Conservation (phyloP, 345 rosid genomes). For the Passiflora organensis region DNA sequence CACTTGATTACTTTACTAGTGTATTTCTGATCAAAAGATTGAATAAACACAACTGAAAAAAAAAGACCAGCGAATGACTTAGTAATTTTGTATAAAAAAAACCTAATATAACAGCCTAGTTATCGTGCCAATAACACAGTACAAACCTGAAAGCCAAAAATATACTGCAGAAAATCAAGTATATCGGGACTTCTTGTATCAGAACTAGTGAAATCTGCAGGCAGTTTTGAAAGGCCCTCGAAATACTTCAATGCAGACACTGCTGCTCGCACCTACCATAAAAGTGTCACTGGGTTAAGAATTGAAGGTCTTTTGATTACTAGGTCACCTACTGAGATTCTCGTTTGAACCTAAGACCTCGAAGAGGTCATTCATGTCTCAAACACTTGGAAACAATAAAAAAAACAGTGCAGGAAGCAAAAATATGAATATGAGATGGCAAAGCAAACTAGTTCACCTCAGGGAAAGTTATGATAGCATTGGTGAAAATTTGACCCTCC, state of each 20-base stretch:
- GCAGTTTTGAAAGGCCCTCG: conserved; percentile 62
- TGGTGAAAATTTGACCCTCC: conserved; percentile 67
- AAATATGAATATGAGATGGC: conserved; percentile 10
- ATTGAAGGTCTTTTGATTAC: no score
- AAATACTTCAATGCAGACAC: conserved; percentile 62
- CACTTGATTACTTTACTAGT: not conserved
- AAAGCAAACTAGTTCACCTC: conserved; percentile 48
- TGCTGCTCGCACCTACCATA: conserved; percentile 73
- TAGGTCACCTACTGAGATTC: no score
- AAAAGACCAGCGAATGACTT: not conserved
- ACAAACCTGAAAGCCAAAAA: conserved; percentile 96
- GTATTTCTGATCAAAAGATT: not conserved
- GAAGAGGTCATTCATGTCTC: no score
- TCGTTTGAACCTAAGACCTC: no score
- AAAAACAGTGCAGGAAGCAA: conserved; percentile 5
- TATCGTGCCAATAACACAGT: conserved; percentile 2
- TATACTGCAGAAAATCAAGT: conserved; percentile 80
- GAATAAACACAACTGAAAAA: not conserved
- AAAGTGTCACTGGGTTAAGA: no score
- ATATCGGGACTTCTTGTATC: conserved; percentile 65
- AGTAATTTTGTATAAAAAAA: no score
- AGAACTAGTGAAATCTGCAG: conserved; percentile 63
- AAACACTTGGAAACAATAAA: not conserved
- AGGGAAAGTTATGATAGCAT: conserved; percentile 61
- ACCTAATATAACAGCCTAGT: not conserved